phyloP scores from a whole-genome alignment of 2,329 filamentous ascomycete species.

The Diaporthe sp. region DNA sequence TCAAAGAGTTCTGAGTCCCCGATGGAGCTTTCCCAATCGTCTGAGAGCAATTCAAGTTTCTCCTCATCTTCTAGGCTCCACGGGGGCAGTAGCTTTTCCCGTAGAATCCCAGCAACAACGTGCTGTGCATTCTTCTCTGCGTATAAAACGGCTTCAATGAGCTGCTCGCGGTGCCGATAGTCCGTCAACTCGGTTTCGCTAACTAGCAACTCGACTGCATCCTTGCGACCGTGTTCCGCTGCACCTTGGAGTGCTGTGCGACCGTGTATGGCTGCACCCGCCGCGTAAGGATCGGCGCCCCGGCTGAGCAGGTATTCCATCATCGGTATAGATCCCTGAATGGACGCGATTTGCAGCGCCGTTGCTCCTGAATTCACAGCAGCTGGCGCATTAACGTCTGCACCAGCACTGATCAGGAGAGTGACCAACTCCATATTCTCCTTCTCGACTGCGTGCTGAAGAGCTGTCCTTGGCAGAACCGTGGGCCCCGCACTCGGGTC shows the following conservation, averaged over 20 bases:
- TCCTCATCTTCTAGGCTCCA: not conserved
- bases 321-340: not conserved
- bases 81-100: accelerated
- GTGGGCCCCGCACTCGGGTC: no score
- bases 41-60: not conserved
- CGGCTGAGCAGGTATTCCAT: not conserved
- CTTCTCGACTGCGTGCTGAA: not conserved
- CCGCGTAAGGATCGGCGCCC: not conserved
- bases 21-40: not conserved
- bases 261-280: not conserved
- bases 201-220: not conserved
- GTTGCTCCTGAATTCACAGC: not conserved
- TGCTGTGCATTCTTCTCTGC: not conserved
- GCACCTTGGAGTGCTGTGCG: not conserved
- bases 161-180: not conserved
- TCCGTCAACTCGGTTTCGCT: accelerated
- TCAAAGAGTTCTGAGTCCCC: not conserved
- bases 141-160: not conserved
- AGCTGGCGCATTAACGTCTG: not conserved
- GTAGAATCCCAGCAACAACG: not conserved
- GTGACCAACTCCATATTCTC: not conserved
- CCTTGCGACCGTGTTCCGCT: not conserved
- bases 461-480: not conserved
- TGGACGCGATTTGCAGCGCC: not conserved
- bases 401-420: not conserved